Evolutionary conservation across 345 rosid genomes (phyloP), one percentile per base, ranked within the genome.

Genomic region (Syzygium jambos): DNA sequence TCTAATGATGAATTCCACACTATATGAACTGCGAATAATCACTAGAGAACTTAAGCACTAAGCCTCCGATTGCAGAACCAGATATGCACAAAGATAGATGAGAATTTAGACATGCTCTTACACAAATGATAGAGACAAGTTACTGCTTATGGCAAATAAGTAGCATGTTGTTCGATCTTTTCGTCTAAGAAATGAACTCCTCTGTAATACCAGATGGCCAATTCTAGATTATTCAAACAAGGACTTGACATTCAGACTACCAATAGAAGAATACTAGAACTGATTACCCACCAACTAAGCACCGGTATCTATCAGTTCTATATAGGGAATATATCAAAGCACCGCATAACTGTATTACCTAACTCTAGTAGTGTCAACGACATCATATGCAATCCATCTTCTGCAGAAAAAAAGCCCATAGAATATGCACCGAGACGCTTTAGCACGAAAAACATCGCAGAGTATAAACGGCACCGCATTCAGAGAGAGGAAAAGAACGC

Each of bases 261-360:
- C 2, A 7, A 29, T n/a, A 0, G 4, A 2, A 63, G 9, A 6
- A n/a, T n/a, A n/a, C 0, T 14, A 6, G 19, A n/a, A 13, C 5
- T 0, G 9, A n/a, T 63, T 63, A 63, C 9, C 73, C 5, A 2
- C 38, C 38, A 1, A 59, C 65, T 2, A 63, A 63, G 2, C 41
- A 15, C 11, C 5, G 2, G 38, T 21, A 63, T 63, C 41, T 6
- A 21, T 14, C 77, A 15, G 22, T 7, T 14, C 7, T 63, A 3
- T 15, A 63, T 63, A 41, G 3, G 77, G 77, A 63, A 29, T 63
- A 12, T 16, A 63, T 29, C 41, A 65, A 30, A 30, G 78, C 78
- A 30, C 22, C 41, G 13, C 63, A 4, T n/a, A 2, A 57, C 29
- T 57, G 63, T 57, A 25, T 9, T 23, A 23, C 43, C 43, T 41